Conservation (phyloP, 257 asterid species). For the Penstemon davidsonii region DNA sequence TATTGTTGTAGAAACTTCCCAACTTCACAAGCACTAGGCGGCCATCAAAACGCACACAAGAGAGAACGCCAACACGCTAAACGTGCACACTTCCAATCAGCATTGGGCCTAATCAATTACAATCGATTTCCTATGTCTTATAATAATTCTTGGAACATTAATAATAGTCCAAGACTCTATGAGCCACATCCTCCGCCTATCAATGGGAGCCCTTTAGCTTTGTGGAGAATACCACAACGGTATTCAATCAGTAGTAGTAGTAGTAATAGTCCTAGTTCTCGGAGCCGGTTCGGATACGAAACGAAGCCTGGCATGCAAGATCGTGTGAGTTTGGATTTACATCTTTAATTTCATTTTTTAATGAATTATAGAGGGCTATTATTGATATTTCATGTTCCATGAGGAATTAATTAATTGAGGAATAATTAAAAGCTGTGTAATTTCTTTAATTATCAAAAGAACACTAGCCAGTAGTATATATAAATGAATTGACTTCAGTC, state of each 20-base stretch:
- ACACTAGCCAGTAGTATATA: no score
- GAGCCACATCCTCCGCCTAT: slow-evolving; percentile 43
- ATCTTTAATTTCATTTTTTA: slow-evolving; percentile 39
- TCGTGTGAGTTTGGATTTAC: slow-evolving; percentile 88
- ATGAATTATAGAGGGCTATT: no score
- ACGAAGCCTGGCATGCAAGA: slow-evolving; percentile 37
- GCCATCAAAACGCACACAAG: slow-evolving; percentile 94
- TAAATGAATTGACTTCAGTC: no score
- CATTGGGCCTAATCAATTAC: slow-evolving; percentile 63
- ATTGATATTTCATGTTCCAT: no score
- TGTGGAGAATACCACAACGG: slow-evolving; percentile 56
- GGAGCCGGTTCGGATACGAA: no score
- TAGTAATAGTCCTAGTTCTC: no score
- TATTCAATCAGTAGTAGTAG: slow-evolving; percentile 11
- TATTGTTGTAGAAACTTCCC: slow-evolving; percentile 90
- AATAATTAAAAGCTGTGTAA: no score
- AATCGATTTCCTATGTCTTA: slow-evolving; percentile 22
- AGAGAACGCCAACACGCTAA: slow-evolving; percentile 89
- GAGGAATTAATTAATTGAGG: no score
- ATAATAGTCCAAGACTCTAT: neutral
- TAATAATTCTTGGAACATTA: slow-evolving; percentile 35
- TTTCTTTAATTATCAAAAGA: no score
- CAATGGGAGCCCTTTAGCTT: slow-evolving; percentile 66
- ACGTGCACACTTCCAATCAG: slow-evolving; percentile 68
- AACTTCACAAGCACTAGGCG: slow-evolving; percentile 93